A percentile compares a stretch with the other conserved stretches of the same genome.
These are phyloP conservation scores for Xylariaceae sp. DNA, from an alignment of 2,329 filamentous ascomycete species.

Conservation along the genomic window DNA sequence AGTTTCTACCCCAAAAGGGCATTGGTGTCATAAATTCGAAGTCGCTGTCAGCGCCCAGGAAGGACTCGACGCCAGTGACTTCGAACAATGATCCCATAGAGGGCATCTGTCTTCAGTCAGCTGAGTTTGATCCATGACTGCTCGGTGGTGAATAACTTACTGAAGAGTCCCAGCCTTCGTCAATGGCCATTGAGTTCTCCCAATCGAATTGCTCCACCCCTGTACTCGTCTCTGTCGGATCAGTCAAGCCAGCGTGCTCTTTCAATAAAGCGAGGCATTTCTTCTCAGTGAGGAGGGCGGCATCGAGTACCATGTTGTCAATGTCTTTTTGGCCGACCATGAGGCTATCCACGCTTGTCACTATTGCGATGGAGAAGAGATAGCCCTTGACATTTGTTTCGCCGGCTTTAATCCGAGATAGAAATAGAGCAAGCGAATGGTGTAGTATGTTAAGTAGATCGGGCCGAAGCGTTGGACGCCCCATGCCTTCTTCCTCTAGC, in stretches of 20 bases:
- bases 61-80: not conserved
- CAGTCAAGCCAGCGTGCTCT: conserved; percentile 17
- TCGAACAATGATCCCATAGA: not conserved
- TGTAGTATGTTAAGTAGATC: conserved; percentile 42
- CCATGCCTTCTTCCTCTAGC: conserved; percentile 38
- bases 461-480: conserved; percentile 30
- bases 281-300: conserved; percentile 35
- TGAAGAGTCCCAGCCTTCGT: conserved; percentile 36
- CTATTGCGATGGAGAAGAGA: conserved; percentile 38
- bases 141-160: not conserved
- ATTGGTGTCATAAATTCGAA: not conserved
- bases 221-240: conserved; percentile 20
- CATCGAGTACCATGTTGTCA: conserved; percentile 31
- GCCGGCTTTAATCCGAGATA: conserved; percentile 40
- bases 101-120: not conserved
- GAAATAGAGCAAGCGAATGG: conserved; percentile 38
- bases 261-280: conserved; percentile 34
- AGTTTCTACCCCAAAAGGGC: not conserved
- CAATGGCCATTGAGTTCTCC: conserved; percentile 23
- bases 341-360: conserved; percentile 41
- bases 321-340: conserved; percentile 34
- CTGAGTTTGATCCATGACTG: not conserved
- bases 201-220: conserved; percentile 19
- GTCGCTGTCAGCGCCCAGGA: not conserved
- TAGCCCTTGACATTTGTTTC: conserved; percentile 55